A percentile compares a stretch with the other conserved stretches of the same genome.
phyloP scores from a whole-genome alignment of 164 flowering plant genomes.

The Magnolia officinalis region DNA sequence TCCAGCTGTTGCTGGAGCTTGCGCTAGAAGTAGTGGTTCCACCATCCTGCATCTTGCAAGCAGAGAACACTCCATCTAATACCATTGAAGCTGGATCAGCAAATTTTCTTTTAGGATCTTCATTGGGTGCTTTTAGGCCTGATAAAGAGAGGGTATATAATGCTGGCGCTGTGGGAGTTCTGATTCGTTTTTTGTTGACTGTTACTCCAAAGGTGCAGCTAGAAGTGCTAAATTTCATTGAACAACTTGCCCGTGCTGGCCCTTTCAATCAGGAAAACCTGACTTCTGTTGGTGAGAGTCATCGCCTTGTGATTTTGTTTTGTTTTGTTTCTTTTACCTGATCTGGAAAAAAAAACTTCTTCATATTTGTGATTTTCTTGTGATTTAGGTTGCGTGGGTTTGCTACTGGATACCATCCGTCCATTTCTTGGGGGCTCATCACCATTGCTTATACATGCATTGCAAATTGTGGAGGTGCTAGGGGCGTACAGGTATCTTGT shows the following conservation, averaged over 20 bases:
- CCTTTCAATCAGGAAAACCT: conserved; percentile 92
- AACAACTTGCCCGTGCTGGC: conserved; percentile 78
- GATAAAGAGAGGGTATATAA: conserved; percentile 74
- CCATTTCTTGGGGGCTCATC: conserved; percentile 86
- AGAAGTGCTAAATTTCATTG: conserved; percentile 71
- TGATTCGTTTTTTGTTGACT: conserved; percentile 68
- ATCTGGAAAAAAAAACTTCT: not conserved
- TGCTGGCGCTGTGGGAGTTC: conserved; percentile 84
- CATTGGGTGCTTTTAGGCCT: conserved; percentile 56
- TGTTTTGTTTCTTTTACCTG: not conserved
- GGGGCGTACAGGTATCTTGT: conserved; percentile 80
- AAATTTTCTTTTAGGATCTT: conserved; percentile 46
- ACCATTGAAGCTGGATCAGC: conserved; percentile 40
- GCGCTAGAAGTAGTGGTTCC: conserved; percentile 90
- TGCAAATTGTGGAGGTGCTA: conserved; percentile 88
- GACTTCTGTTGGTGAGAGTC: conserved; percentile 79
- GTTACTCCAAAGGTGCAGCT: conserved; percentile 95
- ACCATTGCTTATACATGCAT: conserved; percentile 64
- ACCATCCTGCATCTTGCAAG: conserved; percentile 47
- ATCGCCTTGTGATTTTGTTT: conserved; percentile 1
- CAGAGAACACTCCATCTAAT: conserved; percentile 39
- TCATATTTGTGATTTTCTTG: conserved; percentile 12
- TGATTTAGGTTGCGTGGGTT: conserved; percentile 86
- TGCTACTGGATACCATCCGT: conserved; percentile 73
- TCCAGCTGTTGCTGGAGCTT: conserved; percentile 88